Conservation (phyloP, 352 stramenopile genomes). For the Globisporangium nodosum region DNA sequence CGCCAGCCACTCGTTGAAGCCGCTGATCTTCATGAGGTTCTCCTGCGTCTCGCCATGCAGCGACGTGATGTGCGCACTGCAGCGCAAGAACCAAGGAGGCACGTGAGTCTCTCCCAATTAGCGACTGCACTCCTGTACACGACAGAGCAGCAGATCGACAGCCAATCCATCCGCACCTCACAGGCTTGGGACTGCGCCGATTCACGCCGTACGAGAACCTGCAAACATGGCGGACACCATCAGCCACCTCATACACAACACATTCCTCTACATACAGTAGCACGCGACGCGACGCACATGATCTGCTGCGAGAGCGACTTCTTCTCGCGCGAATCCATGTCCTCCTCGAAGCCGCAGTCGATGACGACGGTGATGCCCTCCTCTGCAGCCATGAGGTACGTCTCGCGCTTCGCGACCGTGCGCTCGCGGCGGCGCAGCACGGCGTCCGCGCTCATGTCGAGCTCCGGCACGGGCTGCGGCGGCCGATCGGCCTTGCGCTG, state of each 20-base stretch:
- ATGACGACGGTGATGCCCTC: conserved; percentile 85
- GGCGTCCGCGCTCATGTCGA: conserved; percentile 79
- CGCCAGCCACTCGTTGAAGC: conserved; percentile 83
- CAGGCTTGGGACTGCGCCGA: conserved; percentile 41
- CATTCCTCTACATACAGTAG: neutral
- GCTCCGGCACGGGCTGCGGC: conserved; percentile 29
- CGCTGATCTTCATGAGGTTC: conserved; percentile 88
- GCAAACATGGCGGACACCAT: neutral
- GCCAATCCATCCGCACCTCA: conserved; percentile 26
- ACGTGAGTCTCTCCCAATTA: neutral
- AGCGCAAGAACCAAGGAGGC: conserved; percentile 2
- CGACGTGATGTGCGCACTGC: conserved; percentile 61
- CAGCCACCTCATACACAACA: neutral
- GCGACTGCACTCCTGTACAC: neutral
- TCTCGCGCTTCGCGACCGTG: conserved; percentile 60
- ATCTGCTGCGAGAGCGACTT: conserved; percentile 94
- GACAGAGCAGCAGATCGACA: neutral
- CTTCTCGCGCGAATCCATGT: conserved; percentile 91
- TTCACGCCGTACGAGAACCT: conserved; percentile 86
- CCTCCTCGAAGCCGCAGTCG: conserved; percentile 92
- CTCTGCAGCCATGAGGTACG: conserved; percentile 78
- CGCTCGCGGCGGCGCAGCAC: conserved; percentile 59
- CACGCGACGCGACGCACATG: conserved; percentile 58
- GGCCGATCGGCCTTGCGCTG: conserved; percentile 38
- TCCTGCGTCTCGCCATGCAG: conserved; percentile 61